Evolutionary conservation across 306 rosid species (phyloP).

Genomic region (Phaseolus lunatus): DNA sequence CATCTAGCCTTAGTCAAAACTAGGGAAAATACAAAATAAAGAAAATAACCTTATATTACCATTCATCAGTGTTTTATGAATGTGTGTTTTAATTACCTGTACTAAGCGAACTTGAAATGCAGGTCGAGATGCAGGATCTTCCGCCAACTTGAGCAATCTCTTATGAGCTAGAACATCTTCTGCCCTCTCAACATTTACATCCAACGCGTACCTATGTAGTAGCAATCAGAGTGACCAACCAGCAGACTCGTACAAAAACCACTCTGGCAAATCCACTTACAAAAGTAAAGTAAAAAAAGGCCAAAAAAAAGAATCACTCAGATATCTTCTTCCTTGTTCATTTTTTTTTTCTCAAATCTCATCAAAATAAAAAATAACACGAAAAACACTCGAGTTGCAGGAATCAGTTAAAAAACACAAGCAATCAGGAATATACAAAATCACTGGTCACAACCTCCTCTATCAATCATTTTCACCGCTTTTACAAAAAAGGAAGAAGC

Average conservation of each 20-base stretch:
- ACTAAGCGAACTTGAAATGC: conserved; percentile 89
- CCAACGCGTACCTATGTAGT: conserved; percentile 83
- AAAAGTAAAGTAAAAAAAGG: conserved; percentile 47
- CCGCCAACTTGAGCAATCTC: conserved; percentile 83
- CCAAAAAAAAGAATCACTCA: conserved; percentile 20
- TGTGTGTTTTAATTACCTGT: conserved; percentile 63
- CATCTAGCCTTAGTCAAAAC: conserved; percentile 4
- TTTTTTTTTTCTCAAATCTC: conserved; percentile 4
- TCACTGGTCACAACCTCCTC: conserved; percentile 6
- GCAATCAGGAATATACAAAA: not conserved
- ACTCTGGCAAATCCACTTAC: conserved; percentile 54
- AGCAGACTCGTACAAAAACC: conserved; percentile 49
- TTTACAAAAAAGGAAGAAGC: not conserved
- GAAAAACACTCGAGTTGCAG: conserved; percentile 8
- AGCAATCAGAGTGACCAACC: conserved; percentile 55
- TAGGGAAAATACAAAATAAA: not conserved
- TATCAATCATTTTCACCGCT: conserved; percentile 31
- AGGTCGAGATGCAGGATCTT: conserved; percentile 74
- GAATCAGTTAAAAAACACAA: not conserved
- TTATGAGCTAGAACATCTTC: conserved; percentile 93
- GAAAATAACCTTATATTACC: not conserved
- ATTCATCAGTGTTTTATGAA: not conserved
- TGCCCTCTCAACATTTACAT: conserved; percentile 98
- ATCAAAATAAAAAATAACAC: conserved; percentile 24
- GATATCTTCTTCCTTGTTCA: conserved; percentile 26